Base-by-base conservation (phyloP, 2,329 filamentous ascomycete genomes). In the Meredithiella fracta region DNA sequence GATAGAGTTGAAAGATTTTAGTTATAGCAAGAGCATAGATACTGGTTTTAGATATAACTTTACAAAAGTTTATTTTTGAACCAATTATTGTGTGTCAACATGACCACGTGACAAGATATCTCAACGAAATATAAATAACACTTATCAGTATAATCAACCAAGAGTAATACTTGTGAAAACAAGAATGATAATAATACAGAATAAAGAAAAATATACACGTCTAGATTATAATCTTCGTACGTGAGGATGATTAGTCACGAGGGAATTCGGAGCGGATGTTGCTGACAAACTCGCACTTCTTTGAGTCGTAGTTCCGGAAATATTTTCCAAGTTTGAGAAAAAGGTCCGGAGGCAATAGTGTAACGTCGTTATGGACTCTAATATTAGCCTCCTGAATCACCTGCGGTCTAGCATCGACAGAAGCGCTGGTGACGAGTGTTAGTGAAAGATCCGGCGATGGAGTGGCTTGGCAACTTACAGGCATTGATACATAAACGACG, bases 181-280 rank as follows among this genome's bases (percentile, higher is more conserved):
- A 52, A 47, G 47, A 50, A 47, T 34, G 29, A 14, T 52, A 55
- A n/a, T 51, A 58, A 51, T 54, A 54, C 37, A 58, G 34, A 51
- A 22, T 51, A 26, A 51, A 38, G 25, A 6, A 17, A 47, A 34
- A 55, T 29, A 40, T 50, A 22, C 25, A 53, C 7, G n/a, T 23
- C 8, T 29, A 44, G 8, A 15, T 22, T 9, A 44, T 4, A 22
- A 22, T 44, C 15, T 9, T 7, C 8, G 17, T 9, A 44, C 15
- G 17, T 44, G 26, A 22, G 14, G 15, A 3, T 20, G 11, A 47
- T 65, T 60, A 95, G 68, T 94, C 87, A 64, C 95, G 85, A 0
- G 91, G 91, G 67, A 89, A 96, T 64, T 90, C 81, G 62, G 94
- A 86, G 62, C 70, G 69, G 31, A 78, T 64, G 67, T 96, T 97